A percentile compares a stretch with the other conserved stretches of the same genome.
Evolutionary conservation across 768 basidiomycete genomes (phyloP).

Genomic region (Xerocomellus amylosporus): DNA sequence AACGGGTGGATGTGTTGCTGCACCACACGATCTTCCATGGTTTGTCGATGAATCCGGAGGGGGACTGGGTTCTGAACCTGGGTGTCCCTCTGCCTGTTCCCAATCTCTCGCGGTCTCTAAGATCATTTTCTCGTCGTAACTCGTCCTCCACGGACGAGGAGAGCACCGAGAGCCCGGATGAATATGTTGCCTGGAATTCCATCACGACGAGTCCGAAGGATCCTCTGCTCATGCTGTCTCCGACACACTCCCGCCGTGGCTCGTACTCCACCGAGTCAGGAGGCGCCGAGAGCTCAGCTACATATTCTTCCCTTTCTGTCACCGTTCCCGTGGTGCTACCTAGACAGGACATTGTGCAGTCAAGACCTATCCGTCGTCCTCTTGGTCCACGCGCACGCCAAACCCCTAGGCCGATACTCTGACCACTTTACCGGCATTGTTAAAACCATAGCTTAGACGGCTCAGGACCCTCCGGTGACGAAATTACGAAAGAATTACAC

Average conservation of each 20-base stretch:
- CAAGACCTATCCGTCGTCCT: background rate
- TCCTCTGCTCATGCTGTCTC: background rate
- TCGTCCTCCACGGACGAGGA: background rate
- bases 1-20: slow-evolving; percentile 51
- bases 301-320: background rate
- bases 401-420: background rate
- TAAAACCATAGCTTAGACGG: too few species aligned
- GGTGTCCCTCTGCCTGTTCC: slow-evolving; percentile 1
- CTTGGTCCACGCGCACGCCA: background rate
- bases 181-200: background rate
- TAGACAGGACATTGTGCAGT: background rate
- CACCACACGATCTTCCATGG: slow-evolving; percentile 52
- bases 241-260: background rate
- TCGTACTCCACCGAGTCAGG: background rate
- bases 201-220: too few species aligned
- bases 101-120: background rate
- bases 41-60: slow-evolving; percentile 30
- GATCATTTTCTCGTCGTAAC: background rate
- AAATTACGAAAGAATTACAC: background rate
- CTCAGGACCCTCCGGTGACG: background rate
- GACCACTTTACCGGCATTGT: background rate
- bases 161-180: background rate
- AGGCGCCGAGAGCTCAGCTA: background rate
- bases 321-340: background rate
- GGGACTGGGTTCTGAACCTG: slow-evolving; percentile 31